Percentiles rank a stretch among this genome's conserved stretches.
phyloP scores from a whole-genome alignment of 164 flowering plant genomes.

The Nymphaea colorata region DNA sequence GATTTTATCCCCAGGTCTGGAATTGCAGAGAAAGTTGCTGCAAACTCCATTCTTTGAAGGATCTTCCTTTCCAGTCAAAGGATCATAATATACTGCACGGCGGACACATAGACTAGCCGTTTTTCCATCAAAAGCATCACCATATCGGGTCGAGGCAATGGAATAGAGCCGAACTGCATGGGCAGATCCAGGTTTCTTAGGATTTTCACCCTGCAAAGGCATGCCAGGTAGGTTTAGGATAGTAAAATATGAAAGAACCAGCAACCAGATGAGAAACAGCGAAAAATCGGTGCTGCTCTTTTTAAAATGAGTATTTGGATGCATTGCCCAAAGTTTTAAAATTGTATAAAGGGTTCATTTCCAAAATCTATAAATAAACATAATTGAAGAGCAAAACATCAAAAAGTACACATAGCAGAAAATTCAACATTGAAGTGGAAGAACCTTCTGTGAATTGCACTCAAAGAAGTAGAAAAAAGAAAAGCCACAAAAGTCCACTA shows the following conservation, averaged over 20 bases:
- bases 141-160: conserved; percentile 95
- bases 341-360: no score
- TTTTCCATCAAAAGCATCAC: conserved; percentile 89
- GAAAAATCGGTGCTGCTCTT: no score
- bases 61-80: conserved; percentile 93
- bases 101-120: conserved; percentile 95
- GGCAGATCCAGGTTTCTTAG: conserved; percentile 86
- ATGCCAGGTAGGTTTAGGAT: not conserved
- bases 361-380: no score
- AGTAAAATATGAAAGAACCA: not conserved
- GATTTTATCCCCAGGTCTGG: conserved; percentile 92
- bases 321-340: no score
- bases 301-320: no score
- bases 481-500: no score
- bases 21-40: conserved; percentile 84
- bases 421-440: not conserved
- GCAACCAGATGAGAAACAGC: not conserved
- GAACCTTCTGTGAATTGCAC: no score
- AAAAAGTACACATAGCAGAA: not conserved
- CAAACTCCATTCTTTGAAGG: conserved; percentile 85
- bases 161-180: conserved; percentile 92
- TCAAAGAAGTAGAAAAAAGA: no score
- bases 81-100: conserved; percentile 92
- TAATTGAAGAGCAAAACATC: not conserved
- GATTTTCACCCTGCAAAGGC: conserved; percentile 81